These are phyloP conservation scores for Nigrospora sphaerica DNA, from an alignment of 2,329 filamentous ascomycete species.

Conservation along the genomic window DNA sequence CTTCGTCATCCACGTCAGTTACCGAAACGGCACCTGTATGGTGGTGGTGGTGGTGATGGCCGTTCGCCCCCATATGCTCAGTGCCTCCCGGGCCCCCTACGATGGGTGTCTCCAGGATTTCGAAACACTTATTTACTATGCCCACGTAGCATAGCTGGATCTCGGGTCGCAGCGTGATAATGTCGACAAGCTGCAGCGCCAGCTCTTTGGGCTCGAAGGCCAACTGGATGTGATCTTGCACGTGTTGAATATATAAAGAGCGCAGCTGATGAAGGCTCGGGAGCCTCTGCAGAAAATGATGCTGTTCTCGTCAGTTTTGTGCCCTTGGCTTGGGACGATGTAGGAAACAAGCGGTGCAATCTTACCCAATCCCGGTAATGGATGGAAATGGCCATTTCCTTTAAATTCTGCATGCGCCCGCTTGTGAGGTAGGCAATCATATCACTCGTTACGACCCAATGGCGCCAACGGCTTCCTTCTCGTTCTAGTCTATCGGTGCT, in stretches of 20 bases:
- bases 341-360: background rate
- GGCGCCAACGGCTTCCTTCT: slow-evolving; percentile 47
- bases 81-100: slow-evolving; percentile 26
- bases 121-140: slow-evolving; percentile 71
- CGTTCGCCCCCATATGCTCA: slow-evolving; percentile 6
- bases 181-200: slow-evolving; percentile 70
- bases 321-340: too few species aligned
- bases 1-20: slow-evolving; percentile 3
- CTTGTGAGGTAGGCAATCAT: slow-evolving; percentile 68
- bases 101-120: slow-evolving; percentile 63
- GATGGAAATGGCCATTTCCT: slow-evolving; percentile 65
- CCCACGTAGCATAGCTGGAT: slow-evolving; percentile 73
- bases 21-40: slow-evolving; percentile 1
- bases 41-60: slow-evolving; percentile 9
- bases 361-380: slow-evolving; percentile 75
- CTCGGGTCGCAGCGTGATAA: slow-evolving; percentile 68
- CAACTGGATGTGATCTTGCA: slow-evolving; percentile 52
- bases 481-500: slow-evolving; percentile 48
- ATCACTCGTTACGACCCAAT: slow-evolving; percentile 66
- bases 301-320: slow-evolving; percentile 36
- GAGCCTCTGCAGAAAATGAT: slow-evolving; percentile 70
- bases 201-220: slow-evolving; percentile 58
- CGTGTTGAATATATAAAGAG: slow-evolving; percentile 63
- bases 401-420: slow-evolving; percentile 64
- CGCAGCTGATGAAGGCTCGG: slow-evolving; percentile 64